These are phyloP conservation scores for Eucalyptus erythrocorys DNA, from an alignment of 345 rosid genomes.

Conservation along the genomic window DNA sequence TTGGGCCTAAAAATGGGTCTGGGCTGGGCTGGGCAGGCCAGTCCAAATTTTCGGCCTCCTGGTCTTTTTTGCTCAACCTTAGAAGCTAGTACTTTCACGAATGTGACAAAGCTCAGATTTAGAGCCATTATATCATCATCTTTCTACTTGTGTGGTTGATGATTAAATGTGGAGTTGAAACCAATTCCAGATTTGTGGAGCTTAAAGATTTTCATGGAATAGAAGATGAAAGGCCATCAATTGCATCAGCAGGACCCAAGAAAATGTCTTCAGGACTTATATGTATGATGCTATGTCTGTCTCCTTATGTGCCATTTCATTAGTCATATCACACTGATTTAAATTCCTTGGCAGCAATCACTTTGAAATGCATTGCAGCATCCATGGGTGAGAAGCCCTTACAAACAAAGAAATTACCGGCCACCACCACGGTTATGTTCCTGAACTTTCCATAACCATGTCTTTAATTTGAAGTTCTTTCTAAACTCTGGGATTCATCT, in stretches of 20 bases:
- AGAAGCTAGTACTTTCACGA: neutral
- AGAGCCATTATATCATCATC: neutral
- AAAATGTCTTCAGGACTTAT: slow-evolving; percentile 82
- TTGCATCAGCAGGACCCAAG: slow-evolving; percentile 47
- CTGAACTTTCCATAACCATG: neutral
- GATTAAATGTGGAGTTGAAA: neutral
- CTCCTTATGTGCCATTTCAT: neutral
- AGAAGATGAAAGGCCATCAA: slow-evolving; percentile 60
- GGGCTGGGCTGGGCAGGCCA: neutral
- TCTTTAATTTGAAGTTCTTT: neutral
- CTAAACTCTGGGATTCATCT: neutral
- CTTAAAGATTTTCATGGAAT: slow-evolving; percentile 68
- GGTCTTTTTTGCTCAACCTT: neutral
- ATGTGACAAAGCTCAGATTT: neutral
- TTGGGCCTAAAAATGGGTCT: neutral
- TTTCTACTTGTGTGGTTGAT: neutral
- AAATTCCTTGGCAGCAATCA: slow-evolving; percentile 49
- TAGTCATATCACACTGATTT: neutral
- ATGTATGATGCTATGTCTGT: neutral
- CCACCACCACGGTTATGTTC: slow-evolving; percentile 56
- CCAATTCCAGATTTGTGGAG: slow-evolving; percentile 53
- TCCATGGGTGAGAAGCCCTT: slow-evolving; percentile 76
- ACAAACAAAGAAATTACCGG: slow-evolving; percentile 73
- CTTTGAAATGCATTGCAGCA: slow-evolving; percentile 72
- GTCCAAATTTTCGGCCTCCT: neutral